Evolutionary conservation across 345 rosid species (phyloP), one percentile per base, ranked within the genome.

Genomic region (Viola odorata): DNA sequence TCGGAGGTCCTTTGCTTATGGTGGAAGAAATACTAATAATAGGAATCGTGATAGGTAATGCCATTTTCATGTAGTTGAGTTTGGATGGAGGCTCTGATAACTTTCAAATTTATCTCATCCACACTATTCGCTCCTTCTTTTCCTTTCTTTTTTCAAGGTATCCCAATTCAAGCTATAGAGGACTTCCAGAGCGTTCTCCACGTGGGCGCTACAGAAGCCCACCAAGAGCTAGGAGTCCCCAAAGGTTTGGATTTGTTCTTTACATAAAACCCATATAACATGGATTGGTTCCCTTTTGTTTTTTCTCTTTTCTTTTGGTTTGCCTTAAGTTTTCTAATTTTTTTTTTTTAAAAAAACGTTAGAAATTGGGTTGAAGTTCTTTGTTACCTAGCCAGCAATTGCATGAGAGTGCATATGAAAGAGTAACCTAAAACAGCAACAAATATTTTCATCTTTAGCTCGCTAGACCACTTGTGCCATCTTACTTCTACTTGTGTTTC

Each of bases 31-130:
- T 71, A 38, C 68, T 56, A 72, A 77, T 70, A 91, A 84, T 64
- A 80, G 91, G 77, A 80, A 80, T 71, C 78, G 47, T 57, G 91
- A 86, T 58, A 83, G 99, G 97, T 94, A 82, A 62, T 58, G 41
- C 49, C 40, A 63, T 3, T 51, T 55, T 36, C 51, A 63, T 67
- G 41, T 2, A 48, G 42, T 15, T 56, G 8, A 37, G 63, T 50
- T 49, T 32, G 57, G n/a, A 12, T 16, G 37, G 2, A 13, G 44
- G 45, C 56, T 58, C 5, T 11, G 47, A 4, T 14, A 8, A 6
- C 54, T n/a, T 53, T 37, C 53, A 16, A 37, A 42, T 58, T 37
- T 8, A 42, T 37, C 57, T 63, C 45, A 36, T 12, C 58, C 61
- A 47, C 10, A 54, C 51, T 15, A 55, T 0, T 3, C 12, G 32